Evolutionary conservation across 2,329 filamentous ascomycete genomes (phyloP), one percentile per base, ranked within the genome.

Genomic region (Aureobasidium sp.): DNA sequence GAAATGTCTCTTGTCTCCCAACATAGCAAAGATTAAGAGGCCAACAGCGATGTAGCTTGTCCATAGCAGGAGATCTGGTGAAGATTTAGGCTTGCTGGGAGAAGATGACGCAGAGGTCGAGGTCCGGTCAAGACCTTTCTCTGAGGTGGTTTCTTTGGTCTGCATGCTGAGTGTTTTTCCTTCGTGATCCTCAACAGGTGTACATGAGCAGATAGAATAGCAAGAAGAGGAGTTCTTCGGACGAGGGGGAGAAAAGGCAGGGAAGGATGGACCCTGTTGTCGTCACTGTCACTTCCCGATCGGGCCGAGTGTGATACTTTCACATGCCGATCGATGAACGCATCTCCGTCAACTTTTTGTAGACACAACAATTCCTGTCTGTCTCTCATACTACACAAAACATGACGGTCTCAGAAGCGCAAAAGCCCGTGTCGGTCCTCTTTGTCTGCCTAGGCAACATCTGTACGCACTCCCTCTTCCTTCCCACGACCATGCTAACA

Each of bases 401-500:
- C 25, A 55, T 55, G 52, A 8, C 52, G 34, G 10, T 41, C 2
- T 55, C 47, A 29, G 48, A 50, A 4, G 41, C 47, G 32, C 53
- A 66, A 36, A 70, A 69, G 49, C 70, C 72, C 67, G 70, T 90
- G 60, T 91, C 87, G 2, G 88, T 97, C 41, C 84, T 97, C 58
- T 97, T 97, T 72, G 93, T 97, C 68, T 99, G 94, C 76, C 82
- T 97, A 37, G 94, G 94, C 73, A 99, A 99, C 76, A 97, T 97
- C 71, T 99, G 83, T 62, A 62, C 41, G 49, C 13, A 9, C 2
- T 2, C 29, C 9, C 8, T 5, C 42, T 15, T n/a, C 37, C 10
- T n/a, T 15, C 10, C 27, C n/a, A 30, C 41, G 16, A 27, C 30
- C 42, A 47, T 30, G 13, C 54, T 45, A 58, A 58, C 21, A 25